Evolutionary conservation across 441 rosid species (phyloP), one percentile per base, ranked within the genome.

Genomic region (Erysimum cheiri): DNA sequence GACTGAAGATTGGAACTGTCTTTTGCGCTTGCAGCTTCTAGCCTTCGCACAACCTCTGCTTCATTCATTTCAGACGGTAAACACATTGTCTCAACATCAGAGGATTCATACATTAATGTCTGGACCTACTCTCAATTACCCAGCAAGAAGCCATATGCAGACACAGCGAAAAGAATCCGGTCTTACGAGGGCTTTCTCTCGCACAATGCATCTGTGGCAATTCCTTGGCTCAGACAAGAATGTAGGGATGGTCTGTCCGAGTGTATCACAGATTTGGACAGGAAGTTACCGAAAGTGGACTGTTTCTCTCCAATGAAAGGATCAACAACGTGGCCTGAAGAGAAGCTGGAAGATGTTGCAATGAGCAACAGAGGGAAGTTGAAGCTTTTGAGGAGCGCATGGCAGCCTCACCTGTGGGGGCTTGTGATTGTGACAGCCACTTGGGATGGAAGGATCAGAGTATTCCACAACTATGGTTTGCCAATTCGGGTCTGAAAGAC

Each of bases 251-350:
- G 8, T 9, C 26, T 60, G 28, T 60, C 64, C 3, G 50, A 60
- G 8, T 60, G 64, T 60, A 60, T 60, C 1, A 47, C 2, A 5
- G 66, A 60, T 14, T 29, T 60, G 53, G 66, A 60, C 66, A 43
- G 7, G 22, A 60, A n/a, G 50, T 26, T 29, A n/a, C 49, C 24
- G 10, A 43, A 41, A 43, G 53, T 60, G 2, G 80, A 78, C 32
- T 81, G 78, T 66, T 81, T 80, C 67, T 74, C 85, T 44, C 76
- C 71, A 24, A 60, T 80, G 8, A 82, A 73, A 81, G 81, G 88
- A 44, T 77, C 83, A 0, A 86, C 81, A 6, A 86, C 88, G n/a
- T 86, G 90, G 90, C 90, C 90, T 0, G 88, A 86, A 69, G 90
- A 86, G 82, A 80, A 77, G 70, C 87, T 86, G 57, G 84, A 75